Conservation (phyloP, 345 rosid genomes). For the Moricandia arvensis region DNA sequence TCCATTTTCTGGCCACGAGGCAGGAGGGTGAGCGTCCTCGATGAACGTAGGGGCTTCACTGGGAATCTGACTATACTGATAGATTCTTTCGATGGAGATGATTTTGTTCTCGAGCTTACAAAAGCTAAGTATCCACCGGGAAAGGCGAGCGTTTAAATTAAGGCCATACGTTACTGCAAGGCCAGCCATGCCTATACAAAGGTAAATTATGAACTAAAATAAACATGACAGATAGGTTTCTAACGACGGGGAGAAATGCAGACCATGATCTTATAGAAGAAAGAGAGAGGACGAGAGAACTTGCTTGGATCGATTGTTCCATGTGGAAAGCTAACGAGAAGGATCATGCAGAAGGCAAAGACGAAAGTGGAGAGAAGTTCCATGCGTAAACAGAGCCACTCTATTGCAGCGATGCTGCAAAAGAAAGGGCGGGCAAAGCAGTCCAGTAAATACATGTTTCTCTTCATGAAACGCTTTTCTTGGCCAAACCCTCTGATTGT, state of each 20-base stretch:
- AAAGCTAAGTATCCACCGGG: constrained; percentile 99
- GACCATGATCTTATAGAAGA: background rate
- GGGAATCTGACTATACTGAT: constrained; percentile 87
- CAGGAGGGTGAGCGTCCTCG: constrained; percentile 65
- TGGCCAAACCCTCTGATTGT: constrained; percentile 99
- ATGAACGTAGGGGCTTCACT: constrained; percentile 73
- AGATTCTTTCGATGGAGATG: constrained; percentile 93
- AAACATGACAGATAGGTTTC: background rate
- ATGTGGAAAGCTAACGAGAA: constrained; percentile 93
- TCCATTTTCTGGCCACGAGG: constrained; percentile 90
- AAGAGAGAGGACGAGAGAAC: constrained; percentile 25
- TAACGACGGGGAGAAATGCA: background rate
- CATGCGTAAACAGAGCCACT: constrained; percentile 99
- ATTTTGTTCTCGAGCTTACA: constrained; percentile 99
- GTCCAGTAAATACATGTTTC: constrained; percentile 95
- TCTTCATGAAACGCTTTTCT: constrained; percentile 93
- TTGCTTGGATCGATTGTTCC: constrained; percentile 97
- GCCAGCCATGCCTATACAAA: constrained; percentile 91
- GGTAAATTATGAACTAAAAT: constrained; percentile 9
- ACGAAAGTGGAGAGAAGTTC: constrained; percentile 92
- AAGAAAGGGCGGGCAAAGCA: constrained; percentile 98
- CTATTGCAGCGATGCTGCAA: constrained; percentile 96
- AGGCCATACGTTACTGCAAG: constrained; percentile 99
- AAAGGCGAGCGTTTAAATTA: constrained; percentile 89
- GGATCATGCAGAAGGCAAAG: constrained; percentile 96